phyloP scores from a whole-genome alignment of 352 stramenopile genomes.

The Globisporangium echinulatum region DNA sequence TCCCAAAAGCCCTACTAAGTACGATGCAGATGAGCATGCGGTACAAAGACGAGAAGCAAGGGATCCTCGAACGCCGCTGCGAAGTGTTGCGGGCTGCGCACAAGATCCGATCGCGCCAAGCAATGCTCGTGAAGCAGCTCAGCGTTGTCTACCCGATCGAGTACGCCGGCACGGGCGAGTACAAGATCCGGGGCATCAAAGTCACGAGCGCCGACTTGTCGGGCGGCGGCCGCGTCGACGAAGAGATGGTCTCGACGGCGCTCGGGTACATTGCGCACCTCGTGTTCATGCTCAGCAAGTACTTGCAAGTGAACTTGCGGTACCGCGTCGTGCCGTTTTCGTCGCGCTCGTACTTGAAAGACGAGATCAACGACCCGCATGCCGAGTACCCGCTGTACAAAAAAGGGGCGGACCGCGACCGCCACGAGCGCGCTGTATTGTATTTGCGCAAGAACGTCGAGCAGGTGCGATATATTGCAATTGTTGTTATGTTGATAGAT shows the following conservation, averaged over 20 bases:
- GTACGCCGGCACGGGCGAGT: slow-evolving; percentile 73
- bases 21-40: slow-evolving; percentile 79
- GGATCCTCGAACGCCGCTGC: slow-evolving; percentile 65
- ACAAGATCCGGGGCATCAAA: slow-evolving; percentile 74
- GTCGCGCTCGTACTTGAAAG: slow-evolving; percentile 74
- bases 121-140: slow-evolving; percentile 72
- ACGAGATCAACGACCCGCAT: slow-evolving; percentile 80
- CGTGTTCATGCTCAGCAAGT: slow-evolving; percentile 87
- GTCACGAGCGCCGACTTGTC: slow-evolving; percentile 68
- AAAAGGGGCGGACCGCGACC: slow-evolving; percentile 68
- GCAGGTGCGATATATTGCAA: slow-evolving; percentile 38
- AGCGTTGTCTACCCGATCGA: slow-evolving; percentile 78
- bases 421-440: slow-evolving; percentile 69
- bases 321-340: slow-evolving; percentile 79
- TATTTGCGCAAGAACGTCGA: slow-evolving; percentile 79
- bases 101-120: slow-evolving; percentile 77
- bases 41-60: slow-evolving; percentile 80
- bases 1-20: slow-evolving; percentile 64
- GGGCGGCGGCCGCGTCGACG: slow-evolving; percentile 46
- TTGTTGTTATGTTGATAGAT: not conserved
- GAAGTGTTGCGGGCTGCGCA: slow-evolving; percentile 73
- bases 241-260: slow-evolving; percentile 80
- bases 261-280: slow-evolving; percentile 84
- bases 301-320: slow-evolving; percentile 77
- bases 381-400: slow-evolving; percentile 82